Conservation (phyloP, 2,329 filamentous ascomycete species). For the Scedosporium aurantiacum region DNA sequence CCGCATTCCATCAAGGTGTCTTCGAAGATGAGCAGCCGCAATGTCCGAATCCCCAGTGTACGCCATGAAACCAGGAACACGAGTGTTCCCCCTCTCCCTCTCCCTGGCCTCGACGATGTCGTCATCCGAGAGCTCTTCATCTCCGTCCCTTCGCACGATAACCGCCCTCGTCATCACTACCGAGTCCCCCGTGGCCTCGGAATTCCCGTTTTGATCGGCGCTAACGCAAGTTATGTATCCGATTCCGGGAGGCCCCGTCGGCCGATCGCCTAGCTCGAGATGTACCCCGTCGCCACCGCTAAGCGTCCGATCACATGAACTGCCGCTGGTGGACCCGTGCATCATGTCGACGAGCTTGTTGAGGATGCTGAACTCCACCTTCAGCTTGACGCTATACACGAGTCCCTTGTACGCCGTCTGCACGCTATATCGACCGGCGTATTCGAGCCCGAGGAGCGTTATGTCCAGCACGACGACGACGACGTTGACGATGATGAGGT, state of each 20-base stretch:
- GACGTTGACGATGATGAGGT: constrained; percentile 33
- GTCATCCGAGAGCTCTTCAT: too few species aligned
- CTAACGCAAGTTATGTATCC: too few species aligned
- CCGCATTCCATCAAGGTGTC: not conserved
- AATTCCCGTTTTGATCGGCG: too few species aligned
- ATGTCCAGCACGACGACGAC: constrained; percentile 35
- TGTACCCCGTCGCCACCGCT: not conserved
- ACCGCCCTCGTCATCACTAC: too few species aligned
- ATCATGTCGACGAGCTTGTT: constrained; percentile 22
- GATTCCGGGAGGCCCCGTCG: too few species aligned
- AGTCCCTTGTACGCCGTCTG: constrained; percentile 23
- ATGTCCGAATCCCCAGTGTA: not conserved
- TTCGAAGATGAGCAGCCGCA: not conserved
- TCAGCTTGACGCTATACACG: constrained; percentile 25
- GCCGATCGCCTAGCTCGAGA: too few species aligned
- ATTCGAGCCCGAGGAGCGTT: constrained; percentile 21
- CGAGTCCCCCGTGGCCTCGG: too few species aligned
- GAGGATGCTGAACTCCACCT: constrained; percentile 24
- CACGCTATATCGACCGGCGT: constrained; percentile 19
- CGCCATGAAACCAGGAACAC: not conserved
- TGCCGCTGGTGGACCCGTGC: not conserved
- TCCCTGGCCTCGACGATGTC: too few species aligned
- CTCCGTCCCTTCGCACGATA: too few species aligned
- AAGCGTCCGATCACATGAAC: not conserved
- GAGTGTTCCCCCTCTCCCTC: not conserved